Base-by-base conservation (phyloP, 768 basidiomycete genomes). In the Steccherinum ochraceum region DNA sequence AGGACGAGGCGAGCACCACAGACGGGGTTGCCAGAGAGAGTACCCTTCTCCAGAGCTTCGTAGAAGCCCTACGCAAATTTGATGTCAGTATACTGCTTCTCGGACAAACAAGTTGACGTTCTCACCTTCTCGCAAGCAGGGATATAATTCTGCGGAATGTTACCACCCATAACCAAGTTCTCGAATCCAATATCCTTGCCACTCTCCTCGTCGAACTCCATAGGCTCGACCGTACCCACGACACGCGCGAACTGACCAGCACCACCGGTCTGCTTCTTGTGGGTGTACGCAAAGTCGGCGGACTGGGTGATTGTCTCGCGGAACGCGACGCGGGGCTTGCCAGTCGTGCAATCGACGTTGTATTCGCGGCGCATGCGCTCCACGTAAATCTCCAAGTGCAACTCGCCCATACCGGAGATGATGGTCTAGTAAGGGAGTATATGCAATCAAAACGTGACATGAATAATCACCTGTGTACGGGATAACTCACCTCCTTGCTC, bases 281-380 rank as follows among this genome's bases (percentile, higher is more conserved):
- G 96, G 2, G 89, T 92, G 68, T 90, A 95, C 52, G 77, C 75
- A 72, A 97, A 99, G 43, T 86, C 78, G 2, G 87, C 81, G 20
- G 81, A 79, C 50, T 86, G 76, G 1, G 89, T 88, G 63, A 97
- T 83, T 1, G 96, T 93, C 72, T 99, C 96, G 42, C 95, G 83
- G 78, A 92, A 99, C 3, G 93, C 93, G 44, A 99, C 96, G 19
- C 88, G 88, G 12, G 96, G 96, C 67, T 93, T 94, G 52, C 95
- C 95, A 5, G 95, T 97, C 13, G 83, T 77, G 62, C 93, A 96
- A 40, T 90, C 84, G 18, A 93, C 90, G 50, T 89, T 89, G 69
- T 99, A 99, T 69, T 99, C 96, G 48, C 96, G 89, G 59, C 84
- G 86, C 93, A 99, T 97, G 39, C 96, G 91, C 66, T 99, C 96